Conservation (phyloP, 2,329 filamentous ascomycete genomes). For the Tolypocladium sp. region DNA sequence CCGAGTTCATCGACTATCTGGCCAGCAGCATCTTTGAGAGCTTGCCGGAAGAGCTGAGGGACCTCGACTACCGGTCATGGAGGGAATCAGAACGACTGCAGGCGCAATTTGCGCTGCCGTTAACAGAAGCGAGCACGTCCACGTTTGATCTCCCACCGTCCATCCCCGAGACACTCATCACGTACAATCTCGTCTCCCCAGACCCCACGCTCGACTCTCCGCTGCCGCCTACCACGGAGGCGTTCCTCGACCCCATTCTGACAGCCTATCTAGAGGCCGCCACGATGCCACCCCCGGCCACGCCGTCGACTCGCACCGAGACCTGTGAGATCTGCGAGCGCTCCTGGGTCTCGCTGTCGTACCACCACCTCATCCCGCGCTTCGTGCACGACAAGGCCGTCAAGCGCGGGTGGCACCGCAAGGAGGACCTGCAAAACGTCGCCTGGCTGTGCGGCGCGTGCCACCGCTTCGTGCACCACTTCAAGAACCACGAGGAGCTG, state of each 20-base stretch:
- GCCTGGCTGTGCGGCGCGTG: constrained; percentile 82
- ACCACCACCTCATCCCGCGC: constrained; percentile 80
- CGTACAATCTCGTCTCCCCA: constrained; percentile 54
- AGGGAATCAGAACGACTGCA: constrained; percentile 32
- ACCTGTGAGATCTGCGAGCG: constrained; percentile 71
- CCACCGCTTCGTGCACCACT: constrained; percentile 71
- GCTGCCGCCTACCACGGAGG: constrained; percentile 29
- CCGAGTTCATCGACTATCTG: constrained; percentile 76
- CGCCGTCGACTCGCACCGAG: constrained; percentile 42
- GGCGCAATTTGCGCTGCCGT: constrained; percentile 45
- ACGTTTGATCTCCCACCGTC: constrained; percentile 42
- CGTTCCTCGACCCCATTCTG: constrained; percentile 56
- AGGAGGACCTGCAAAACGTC: constrained; percentile 67
- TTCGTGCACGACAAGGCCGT: constrained; percentile 66
- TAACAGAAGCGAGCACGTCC: constrained; percentile 40
- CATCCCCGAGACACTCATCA: constrained; percentile 56
- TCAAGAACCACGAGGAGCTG: constrained; percentile 68
- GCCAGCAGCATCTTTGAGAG: constrained; percentile 57
- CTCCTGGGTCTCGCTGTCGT: constrained; percentile 67
- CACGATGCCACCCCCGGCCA: constrained; percentile 55
- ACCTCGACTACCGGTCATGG: constrained; percentile 50
- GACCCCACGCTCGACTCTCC: constrained; percentile 20
- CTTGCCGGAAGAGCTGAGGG: constrained; percentile 52
- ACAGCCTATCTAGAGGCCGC: constrained; percentile 50
- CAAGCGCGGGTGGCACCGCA: constrained; percentile 70